A percentile compares a stretch with the other conserved stretches of the same genome.
These are phyloP conservation scores for Monilinia fructicola DNA, from an alignment of 2,329 filamentous ascomycete genomes.

Conservation along the genomic window DNA sequence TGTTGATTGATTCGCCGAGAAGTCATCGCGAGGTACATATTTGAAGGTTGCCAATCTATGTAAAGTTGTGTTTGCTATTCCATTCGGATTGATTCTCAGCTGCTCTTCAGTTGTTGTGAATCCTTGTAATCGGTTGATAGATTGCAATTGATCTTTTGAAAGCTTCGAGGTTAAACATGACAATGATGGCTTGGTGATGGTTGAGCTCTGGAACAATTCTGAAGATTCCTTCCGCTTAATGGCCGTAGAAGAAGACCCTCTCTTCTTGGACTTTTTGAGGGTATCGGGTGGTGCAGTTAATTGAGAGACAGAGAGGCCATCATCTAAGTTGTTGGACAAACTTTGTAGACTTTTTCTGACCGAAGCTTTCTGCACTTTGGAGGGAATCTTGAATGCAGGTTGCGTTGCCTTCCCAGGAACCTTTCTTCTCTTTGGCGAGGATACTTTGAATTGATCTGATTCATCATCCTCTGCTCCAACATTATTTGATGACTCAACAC, in stretches of 20 bases:
- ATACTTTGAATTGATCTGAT: neutral
- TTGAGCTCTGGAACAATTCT: slow-evolving; percentile 31
- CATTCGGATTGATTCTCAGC: slow-evolving; percentile 11
- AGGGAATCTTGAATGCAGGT: slow-evolving; percentile 15
- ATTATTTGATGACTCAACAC: slow-evolving; percentile 22
- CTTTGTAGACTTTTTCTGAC: neutral
- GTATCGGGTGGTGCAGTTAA: slow-evolving; percentile 28
- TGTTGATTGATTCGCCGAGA: neutral
- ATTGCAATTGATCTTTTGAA: neutral
- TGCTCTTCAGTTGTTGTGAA: slow-evolving; percentile 37
- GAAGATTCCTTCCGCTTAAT: slow-evolving; percentile 19
- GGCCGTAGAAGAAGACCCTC: slow-evolving; percentile 16
- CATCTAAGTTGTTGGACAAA: neutral
- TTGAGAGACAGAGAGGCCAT: slow-evolving; percentile 17
- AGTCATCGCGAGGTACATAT: slow-evolving; percentile 13
- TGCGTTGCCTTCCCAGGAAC: slow-evolving; percentile 4
- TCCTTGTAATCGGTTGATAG: slow-evolving; percentile 30
- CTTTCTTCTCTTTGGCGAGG: slow-evolving; percentile 14
- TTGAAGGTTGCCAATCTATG: slow-evolving; percentile 23
- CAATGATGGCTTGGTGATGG: slow-evolving; percentile 32
- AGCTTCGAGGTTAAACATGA: slow-evolving; percentile 20
- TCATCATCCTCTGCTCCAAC: neutral
- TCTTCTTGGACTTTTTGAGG: slow-evolving; percentile 23
- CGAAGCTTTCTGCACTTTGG: slow-evolving; percentile 1
- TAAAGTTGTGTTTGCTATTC: slow-evolving; percentile 24